Evolutionary conservation across 1,139 yeast species (phyloP).

Genomic region (Blastobotrys buckinghamii): DNA sequence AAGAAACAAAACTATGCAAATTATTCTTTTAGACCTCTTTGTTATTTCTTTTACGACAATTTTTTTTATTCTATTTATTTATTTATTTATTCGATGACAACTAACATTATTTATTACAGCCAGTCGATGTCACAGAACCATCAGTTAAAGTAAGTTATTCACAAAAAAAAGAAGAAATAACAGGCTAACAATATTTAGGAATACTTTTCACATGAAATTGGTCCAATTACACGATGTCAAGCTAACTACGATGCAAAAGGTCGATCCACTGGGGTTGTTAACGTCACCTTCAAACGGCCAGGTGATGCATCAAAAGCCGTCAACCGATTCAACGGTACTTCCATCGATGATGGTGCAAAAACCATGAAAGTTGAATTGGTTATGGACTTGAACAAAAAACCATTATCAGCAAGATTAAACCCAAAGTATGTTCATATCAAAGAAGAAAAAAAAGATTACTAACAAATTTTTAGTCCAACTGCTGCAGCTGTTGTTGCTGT

Average conservation of each 20-base stretch:
- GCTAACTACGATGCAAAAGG: slow-evolving; percentile 85
- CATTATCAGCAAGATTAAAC: slow-evolving; percentile 65
- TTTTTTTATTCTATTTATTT: slow-evolving; percentile 18
- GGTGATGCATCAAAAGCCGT: slow-evolving; percentile 74
- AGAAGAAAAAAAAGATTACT: neutral
- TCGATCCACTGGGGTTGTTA: slow-evolving; percentile 86
- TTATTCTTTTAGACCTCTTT: slow-evolving; percentile 5
- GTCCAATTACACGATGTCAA: slow-evolving; percentile 69
- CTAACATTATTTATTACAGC: slow-evolving; percentile 20
- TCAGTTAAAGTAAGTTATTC: slow-evolving; percentile 32
- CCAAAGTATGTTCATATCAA: slow-evolving; percentile 40
- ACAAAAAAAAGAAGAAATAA: neutral
- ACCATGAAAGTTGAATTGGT: slow-evolving; percentile 79
- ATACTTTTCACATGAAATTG: slow-evolving; percentile 82
- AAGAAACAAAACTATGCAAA: neutral
- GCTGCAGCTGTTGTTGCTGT: slow-evolving; percentile 22
- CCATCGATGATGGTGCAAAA: slow-evolving; percentile 81
- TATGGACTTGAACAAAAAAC: slow-evolving; percentile 76
- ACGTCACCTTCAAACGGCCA: slow-evolving; percentile 64
- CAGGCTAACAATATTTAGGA: slow-evolving; percentile 45
- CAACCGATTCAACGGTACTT: slow-evolving; percentile 83
- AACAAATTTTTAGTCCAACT: slow-evolving; percentile 12
- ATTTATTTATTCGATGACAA: neutral
- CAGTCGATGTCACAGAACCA: slow-evolving; percentile 32
- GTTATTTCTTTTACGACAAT: neutral